These are phyloP conservation scores for Aspergillus baeticus DNA, from an alignment of 495 filamentous ascomycete genomes.

Conservation along the genomic window DNA sequence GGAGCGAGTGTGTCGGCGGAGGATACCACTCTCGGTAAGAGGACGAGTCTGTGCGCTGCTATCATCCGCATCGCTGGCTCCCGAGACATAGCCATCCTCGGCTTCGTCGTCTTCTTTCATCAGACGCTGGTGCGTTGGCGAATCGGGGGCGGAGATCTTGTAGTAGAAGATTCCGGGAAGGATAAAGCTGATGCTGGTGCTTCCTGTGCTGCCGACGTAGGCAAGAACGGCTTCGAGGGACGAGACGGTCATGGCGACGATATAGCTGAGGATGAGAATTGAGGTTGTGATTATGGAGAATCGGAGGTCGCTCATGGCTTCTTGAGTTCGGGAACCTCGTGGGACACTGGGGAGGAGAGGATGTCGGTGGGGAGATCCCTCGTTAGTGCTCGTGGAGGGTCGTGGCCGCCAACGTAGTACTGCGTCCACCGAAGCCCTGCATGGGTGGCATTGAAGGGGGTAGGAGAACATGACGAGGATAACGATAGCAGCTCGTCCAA, in stretches of 20 bases:
- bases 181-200: slow-evolving; percentile 94
- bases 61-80: slow-evolving; percentile 43
- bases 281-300: slow-evolving; percentile 87
- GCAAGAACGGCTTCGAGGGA: slow-evolving; percentile 88
- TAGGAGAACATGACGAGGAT: slow-evolving; percentile 97
- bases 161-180: slow-evolving; percentile 96
- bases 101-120: slow-evolving; percentile 86
- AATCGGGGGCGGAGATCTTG: slow-evolving; percentile 88
- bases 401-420: slow-evolving; percentile 86
- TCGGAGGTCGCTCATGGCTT: slow-evolving; percentile 77
- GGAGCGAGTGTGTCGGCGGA: slow-evolving; percentile 50
- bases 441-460: slow-evolving; percentile 92
- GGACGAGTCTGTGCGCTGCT: slow-evolving; percentile 34
- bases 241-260: slow-evolving; percentile 85
- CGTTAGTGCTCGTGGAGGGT: slow-evolving; percentile 32
- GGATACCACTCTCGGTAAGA: slow-evolving; percentile 43
- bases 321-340: slow-evolving; percentile 33
- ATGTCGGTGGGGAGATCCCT: slow-evolving; percentile 46
- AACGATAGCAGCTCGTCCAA: slow-evolving; percentile 92
- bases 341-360: slow-evolving; percentile 35
- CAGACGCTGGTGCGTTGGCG: slow-evolving; percentile 75
- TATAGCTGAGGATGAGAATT: slow-evolving; percentile 80
- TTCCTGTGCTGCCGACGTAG: slow-evolving; percentile 93
- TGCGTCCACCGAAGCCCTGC: slow-evolving; percentile 88
- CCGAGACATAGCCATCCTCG: slow-evolving; percentile 36